Percentiles rank a stretch among this genome's conserved stretches.
Evolutionary conservation across 352 stramenopile genomes (phyloP).

Genomic region (Pythium dissimile): DNA sequence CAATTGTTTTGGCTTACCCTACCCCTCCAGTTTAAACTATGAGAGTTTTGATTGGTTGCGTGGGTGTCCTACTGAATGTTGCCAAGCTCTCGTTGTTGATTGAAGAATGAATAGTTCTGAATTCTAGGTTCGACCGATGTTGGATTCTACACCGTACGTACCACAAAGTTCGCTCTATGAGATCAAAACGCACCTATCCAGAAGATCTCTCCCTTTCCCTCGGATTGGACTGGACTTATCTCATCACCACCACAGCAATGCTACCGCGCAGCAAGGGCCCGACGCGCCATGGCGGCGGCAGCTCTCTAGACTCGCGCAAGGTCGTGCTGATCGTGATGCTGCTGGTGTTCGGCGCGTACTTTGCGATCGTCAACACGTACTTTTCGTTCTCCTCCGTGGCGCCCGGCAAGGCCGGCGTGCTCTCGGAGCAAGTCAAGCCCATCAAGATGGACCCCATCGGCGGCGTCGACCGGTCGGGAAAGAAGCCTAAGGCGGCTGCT

Average conservation of each 20-base stretch:
- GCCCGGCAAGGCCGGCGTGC: background rate
- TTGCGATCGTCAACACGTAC: slow-evolving; percentile 59
- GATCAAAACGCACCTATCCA: background rate
- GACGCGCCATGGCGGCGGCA: slow-evolving; percentile 2
- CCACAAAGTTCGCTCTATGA: background rate
- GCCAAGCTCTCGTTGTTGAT: too few species aligned
- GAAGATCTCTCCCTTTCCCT: background rate
- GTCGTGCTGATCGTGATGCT: slow-evolving; percentile 47
- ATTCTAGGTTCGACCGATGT: too few species aligned
- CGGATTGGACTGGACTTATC: background rate
- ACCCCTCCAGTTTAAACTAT: slow-evolving; percentile 15
- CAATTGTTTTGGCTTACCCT: too few species aligned
- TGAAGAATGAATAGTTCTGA: too few species aligned
- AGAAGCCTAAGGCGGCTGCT: background rate
- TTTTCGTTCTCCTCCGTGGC: slow-evolving; percentile 35
- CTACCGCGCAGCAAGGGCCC: slow-evolving; percentile 28
- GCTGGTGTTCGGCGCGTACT: slow-evolving; percentile 63
- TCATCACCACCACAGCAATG: slow-evolving; percentile 12
- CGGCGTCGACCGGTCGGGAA: background rate
- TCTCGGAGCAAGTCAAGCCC: slow-evolving; percentile 5
- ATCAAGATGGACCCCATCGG: background rate
- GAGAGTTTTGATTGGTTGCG: slow-evolving; percentile 8
- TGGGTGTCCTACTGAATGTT: background rate
- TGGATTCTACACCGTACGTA: too few species aligned
- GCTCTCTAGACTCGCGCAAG: slow-evolving; percentile 44